These are phyloP conservation scores for Cyclanthera cordifolia DNA, from an alignment of 306 rosid species.

Conservation along the genomic window DNA sequence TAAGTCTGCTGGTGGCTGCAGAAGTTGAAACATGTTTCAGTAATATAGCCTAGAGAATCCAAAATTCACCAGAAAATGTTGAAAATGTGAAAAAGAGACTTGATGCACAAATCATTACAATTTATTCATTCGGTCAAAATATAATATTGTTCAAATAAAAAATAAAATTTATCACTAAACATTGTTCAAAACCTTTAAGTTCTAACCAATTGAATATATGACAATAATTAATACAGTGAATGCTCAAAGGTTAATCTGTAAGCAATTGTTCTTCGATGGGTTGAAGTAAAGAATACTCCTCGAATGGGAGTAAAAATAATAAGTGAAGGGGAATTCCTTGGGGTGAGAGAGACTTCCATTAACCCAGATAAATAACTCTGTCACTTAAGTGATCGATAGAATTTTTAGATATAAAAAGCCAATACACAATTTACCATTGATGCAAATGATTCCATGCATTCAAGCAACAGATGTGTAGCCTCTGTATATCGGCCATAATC, in stretches of 20 bases:
- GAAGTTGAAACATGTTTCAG: slow-evolving; percentile 16
- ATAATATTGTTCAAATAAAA: neutral
- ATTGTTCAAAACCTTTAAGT: neutral
- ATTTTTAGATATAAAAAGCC: neutral
- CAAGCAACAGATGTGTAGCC: slow-evolving; percentile 77
- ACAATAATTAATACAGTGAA: neutral
- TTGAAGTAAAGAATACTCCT: neutral
- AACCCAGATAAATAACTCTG: neutral
- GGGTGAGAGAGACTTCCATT: neutral
- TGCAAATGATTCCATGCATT: slow-evolving; percentile 55
- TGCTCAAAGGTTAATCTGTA: neutral
- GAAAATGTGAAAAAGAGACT: neutral
- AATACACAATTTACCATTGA: slow-evolving; percentile 38
- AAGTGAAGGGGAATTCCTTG: neutral
- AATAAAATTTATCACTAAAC: neutral
- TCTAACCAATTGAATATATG: no score
- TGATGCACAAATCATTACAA: neutral
- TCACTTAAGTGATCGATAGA: neutral
- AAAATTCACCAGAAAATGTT: neutral
- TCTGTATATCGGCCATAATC: slow-evolving; percentile 72
- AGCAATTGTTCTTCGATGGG: neutral
- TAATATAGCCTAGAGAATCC: neutral
- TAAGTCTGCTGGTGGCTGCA: slow-evolving; percentile 67
- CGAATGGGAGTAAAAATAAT: neutral
- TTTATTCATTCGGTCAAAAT: neutral